Evolutionary conservation across 164 flowering plant genomes (phyloP).

Genomic region (Pachysandra terminalis): DNA sequence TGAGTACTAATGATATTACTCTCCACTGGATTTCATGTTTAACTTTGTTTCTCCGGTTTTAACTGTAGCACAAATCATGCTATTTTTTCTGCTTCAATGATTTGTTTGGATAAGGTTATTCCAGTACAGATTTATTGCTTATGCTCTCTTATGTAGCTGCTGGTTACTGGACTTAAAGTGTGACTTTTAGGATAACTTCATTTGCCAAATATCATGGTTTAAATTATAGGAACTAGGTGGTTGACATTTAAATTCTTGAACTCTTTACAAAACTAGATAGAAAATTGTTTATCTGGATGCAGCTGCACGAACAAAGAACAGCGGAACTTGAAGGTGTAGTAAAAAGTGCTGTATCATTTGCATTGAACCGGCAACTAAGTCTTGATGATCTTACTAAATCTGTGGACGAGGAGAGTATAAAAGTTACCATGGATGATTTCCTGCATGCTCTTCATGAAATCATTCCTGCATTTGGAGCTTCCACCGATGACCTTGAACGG

Average conservation of each 20-base stretch:
- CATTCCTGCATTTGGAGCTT: slow-evolving; percentile 96
- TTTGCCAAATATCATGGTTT: no score
- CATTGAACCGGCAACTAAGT: slow-evolving; percentile 82
- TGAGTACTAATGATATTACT: no score
- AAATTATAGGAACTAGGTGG: background rate
- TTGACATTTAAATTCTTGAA: background rate
- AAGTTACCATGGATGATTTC: slow-evolving; percentile 94
- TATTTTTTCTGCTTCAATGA: no score
- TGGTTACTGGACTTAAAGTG: no score
- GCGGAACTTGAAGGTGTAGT: slow-evolving; percentile 99
- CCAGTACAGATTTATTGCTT: no score
- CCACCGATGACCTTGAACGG: slow-evolving; percentile 86
- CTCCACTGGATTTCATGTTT: no score
- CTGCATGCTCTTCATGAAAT: slow-evolving; percentile 77
- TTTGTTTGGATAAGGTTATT: no score
- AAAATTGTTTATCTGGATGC: slow-evolving; percentile 23
- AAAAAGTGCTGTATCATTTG: slow-evolving; percentile 97
- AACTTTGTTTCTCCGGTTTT: no score
- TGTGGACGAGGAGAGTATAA: slow-evolving; percentile 91
- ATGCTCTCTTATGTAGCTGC: no score
- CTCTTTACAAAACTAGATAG: background rate
- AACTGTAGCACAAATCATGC: no score
- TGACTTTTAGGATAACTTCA: no score
- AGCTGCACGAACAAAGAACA: slow-evolving; percentile 95
- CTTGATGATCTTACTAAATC: slow-evolving; percentile 92